Evolutionary conservation across 1,284 basidiomycete species (phyloP).

Genomic region (Neolentinus lepideus): DNA sequence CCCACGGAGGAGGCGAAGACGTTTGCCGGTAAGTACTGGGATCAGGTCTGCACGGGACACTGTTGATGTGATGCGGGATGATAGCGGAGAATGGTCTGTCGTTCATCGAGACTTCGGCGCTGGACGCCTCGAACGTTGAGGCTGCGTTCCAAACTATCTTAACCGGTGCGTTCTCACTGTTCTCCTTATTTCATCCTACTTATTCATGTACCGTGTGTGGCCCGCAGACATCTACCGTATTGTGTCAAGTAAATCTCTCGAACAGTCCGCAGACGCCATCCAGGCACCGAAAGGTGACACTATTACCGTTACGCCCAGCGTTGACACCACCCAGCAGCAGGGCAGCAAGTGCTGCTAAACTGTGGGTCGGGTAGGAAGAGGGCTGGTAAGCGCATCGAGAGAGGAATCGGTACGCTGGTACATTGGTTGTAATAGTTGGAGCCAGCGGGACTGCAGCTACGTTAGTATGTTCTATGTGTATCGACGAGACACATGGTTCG

Average conservation of each 20-base stretch:
- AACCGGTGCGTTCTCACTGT: slow-evolving; percentile 54
- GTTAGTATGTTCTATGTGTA: neutral
- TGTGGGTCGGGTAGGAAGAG: too few relatives aligned
- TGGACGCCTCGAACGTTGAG: slow-evolving; percentile 99
- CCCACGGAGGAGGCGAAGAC: slow-evolving; percentile 91
- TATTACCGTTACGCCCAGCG: slow-evolving; percentile 65
- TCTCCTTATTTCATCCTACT: neutral
- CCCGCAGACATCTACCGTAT: slow-evolving; percentile 80
- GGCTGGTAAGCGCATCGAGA: neutral
- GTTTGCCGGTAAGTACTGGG: slow-evolving; percentile 64
- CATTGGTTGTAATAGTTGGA: neutral
- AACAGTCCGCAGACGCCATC: slow-evolving; percentile 70
- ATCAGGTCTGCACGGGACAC: neutral
- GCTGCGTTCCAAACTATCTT: slow-evolving; percentile 96
- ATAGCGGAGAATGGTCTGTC: slow-evolving; percentile 79
- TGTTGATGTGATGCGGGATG: slow-evolving; percentile 19
- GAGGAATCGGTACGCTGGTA: neutral
- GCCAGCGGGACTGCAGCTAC: neutral
- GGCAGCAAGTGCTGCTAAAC: slow-evolving; percentile 35
- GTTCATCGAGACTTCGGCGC: slow-evolving; percentile 98
- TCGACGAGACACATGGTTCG: neutral
- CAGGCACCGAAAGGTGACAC: slow-evolving; percentile 65
- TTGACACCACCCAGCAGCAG: slow-evolving; percentile 31
- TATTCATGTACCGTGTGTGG: neutral
- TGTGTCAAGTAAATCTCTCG: slow-evolving; percentile 85